A percentile compares a stretch with the other conserved stretches of the same genome.
Evolutionary conservation across 495 filamentous ascomycete genomes (phyloP).

Genomic region (Staphylotrichum tortipilum): DNA sequence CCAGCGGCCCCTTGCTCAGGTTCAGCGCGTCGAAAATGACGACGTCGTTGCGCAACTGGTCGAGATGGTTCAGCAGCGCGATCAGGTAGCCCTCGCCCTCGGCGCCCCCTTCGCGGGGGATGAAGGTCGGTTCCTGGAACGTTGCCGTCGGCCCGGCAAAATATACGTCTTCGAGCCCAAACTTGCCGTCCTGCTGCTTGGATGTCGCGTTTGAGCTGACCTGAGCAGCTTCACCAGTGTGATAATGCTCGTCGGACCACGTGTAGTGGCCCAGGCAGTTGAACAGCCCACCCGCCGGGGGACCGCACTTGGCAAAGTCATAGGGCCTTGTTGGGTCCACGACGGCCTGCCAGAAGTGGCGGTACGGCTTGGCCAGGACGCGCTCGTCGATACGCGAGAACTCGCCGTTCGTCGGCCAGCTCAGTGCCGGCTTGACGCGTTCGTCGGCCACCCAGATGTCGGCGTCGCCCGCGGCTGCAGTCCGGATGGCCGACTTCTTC

Average conservation of each 20-base stretch:
- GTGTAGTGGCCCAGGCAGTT: conserved; percentile 42
- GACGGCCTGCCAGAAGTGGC: conserved; percentile 46
- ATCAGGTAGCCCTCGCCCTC: conserved; percentile 52
- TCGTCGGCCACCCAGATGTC: conserved; percentile 23
- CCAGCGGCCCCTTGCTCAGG: conserved; percentile 35
- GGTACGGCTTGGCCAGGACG: conserved; percentile 41
- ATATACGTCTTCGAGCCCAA: conserved; percentile 31
- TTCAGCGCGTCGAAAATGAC: conserved; percentile 42
- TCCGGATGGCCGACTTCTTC: conserved; percentile 14
- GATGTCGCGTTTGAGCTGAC: background rate
- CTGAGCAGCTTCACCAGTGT: background rate
- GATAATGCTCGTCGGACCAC: conserved; percentile 23
- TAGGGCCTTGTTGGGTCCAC: conserved; percentile 39
- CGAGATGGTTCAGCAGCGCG: conserved; percentile 46
- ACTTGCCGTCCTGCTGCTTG: conserved; percentile 10
- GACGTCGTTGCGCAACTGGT: conserved; percentile 41
- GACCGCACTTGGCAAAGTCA: conserved; percentile 42
- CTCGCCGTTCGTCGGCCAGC: conserved; percentile 44
- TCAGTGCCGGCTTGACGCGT: conserved; percentile 23
- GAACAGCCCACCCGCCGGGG: conserved; percentile 40
- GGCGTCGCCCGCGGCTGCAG: conserved; percentile 4
- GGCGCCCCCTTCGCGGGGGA: conserved; percentile 34
- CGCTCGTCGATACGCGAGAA: conserved; percentile 55
- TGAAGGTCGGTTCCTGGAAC: conserved; percentile 52
- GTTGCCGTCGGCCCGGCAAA: conserved; percentile 42